Evolutionary conservation across 208 protist species (phyloP).

Genomic region (Crithidia bombi): DNA sequence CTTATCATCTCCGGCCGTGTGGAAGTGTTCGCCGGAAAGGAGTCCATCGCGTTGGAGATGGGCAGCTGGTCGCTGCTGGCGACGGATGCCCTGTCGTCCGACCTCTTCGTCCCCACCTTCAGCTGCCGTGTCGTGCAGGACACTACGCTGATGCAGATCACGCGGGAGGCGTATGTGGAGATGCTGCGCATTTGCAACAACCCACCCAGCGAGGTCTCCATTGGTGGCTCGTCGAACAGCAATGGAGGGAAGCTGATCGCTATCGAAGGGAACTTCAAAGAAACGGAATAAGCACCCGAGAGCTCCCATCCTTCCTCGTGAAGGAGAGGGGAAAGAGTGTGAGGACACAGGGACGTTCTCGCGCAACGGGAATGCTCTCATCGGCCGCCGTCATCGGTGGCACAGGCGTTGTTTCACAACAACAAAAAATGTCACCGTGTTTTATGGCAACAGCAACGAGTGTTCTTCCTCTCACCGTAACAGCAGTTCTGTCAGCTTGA

Average conservation of each 20-base stretch:
- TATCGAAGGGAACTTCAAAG: conserved; percentile 7
- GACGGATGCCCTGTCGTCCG: conserved; percentile 58
- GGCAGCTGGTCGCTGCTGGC: conserved; percentile 86
- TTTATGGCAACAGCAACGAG: background rate
- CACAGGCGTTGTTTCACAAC: background rate
- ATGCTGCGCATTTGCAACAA: conserved; percentile 60
- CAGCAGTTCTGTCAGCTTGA: too few species aligned
- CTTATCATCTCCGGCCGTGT: conserved; percentile 84
- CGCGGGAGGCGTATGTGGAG: conserved; percentile 57
- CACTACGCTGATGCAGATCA: conserved; percentile 86
- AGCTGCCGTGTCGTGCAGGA: conserved; percentile 91
- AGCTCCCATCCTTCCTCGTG: too few species aligned
- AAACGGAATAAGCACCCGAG: too few species aligned
- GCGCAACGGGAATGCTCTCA: too few species aligned
- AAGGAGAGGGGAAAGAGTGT: background rate
- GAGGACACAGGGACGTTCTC: too few species aligned
- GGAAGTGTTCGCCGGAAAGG: conserved; percentile 86
- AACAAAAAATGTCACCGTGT: background rate
- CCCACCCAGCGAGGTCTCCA: conserved; percentile 16
- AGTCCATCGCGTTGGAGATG: conserved; percentile 84
- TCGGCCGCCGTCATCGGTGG: too few species aligned
- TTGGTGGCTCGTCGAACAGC: conserved; percentile 12
- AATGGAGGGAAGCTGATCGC: conserved; percentile 9
- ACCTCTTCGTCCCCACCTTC: conserved; percentile 81
- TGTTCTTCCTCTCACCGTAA: too few species aligned